Base-by-base conservation (phyloP, 257 asterid species). In the Solanum etuberosum region DNA sequence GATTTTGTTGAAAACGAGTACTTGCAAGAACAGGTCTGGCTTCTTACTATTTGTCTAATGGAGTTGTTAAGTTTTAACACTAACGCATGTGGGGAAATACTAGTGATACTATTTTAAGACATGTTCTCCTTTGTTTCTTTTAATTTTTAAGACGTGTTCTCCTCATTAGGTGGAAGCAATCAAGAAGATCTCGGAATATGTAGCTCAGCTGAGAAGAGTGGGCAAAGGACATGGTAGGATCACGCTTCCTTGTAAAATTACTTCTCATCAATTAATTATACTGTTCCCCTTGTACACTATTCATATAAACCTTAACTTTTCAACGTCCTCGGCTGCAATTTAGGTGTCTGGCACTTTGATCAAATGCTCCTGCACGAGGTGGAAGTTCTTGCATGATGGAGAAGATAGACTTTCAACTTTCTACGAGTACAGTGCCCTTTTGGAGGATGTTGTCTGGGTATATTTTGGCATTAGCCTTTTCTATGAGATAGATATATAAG, bases 171-270 rank as follows among this genome's bases (percentile, higher is more conserved):
- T 93, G 88, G 94, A 91, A 71, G 83, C 93, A 31, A 93, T 93
- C 73, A 93, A 91, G 90, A 88, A 78, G 88, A 93, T 91, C 46
- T 90, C 93, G 25, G 95, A 91, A 71, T 93, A 88, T 81, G 95
- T 93, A 9, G 92, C 94, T 43, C 94, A 90, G 90, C 88, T 93
- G 89, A 86, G 95, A 85, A 89, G 93, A 85, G 92, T 93, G 25
- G 94, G 92, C 86, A 89, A 90, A 87, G 95, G 94, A 83, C 94
- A 89, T 29, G 94, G 95, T 93, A 91, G 32, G 38, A 51, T 85
- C 5, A 7, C 5, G 40, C 34, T n/a, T 8, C 71, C n/a, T 38
- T 61, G 9, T 61, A 31, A 61, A 61, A 18, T 43, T 27, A 48
- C 8, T 70, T n/a, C 10, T 23, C 27, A 57, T 23, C 27, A 57